Evolutionary conservation across 2,329 filamentous ascomycete species (phyloP), one percentile per base, ranked within the genome.

Genomic region (Chrysoporthe cubensis): DNA sequence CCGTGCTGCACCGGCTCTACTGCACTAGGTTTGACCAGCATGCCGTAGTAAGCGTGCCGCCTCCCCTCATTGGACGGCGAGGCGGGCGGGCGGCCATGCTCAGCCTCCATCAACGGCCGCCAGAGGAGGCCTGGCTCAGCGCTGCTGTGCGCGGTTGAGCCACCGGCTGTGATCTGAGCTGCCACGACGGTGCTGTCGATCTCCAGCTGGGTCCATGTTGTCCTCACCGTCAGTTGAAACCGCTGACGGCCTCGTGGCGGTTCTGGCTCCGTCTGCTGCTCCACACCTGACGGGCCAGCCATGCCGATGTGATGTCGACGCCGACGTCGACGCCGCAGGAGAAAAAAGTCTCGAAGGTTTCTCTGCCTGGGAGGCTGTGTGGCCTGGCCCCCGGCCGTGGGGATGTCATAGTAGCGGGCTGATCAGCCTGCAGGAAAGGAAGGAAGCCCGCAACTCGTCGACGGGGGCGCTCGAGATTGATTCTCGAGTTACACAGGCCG

Each of bases 41-140:
- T 50, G 63, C 13, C 56, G 11, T 37, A 32, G 21, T 44, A 43
- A 50, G 40, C 32, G 42, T 26, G 18, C 44, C 18, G 18, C 46
- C 37, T 40, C 4, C 21, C n/a, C 61, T 63, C 18, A 58, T 65
- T 65, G 63, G 54, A 32, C 26, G 59, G 59, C 42, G 8, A n/a
- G 40, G 21, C 16, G 50, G 40, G 14, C 43, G 16, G 18, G 21
- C 26, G 60, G n/a, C 60, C 46, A 40, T 26, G 46, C 60, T 52
- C 46, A 62, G 59, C 59, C 60, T 40, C 52, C 21, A 58, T 6
- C 32, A 40, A 21, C 14, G 63, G 63, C n/a, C 54, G 32, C 54
- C 32, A 50, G n/a, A 59, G 59, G 7, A 11, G 63, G 63, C 63
- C 63, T 65, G 52, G 63, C 63, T 65, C 42, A 65, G 63, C 63